These are phyloP conservation scores for Fusarium solani-melongenae DNA, from an alignment of 2,329 filamentous ascomycete genomes.

Conservation along the genomic window DNA sequence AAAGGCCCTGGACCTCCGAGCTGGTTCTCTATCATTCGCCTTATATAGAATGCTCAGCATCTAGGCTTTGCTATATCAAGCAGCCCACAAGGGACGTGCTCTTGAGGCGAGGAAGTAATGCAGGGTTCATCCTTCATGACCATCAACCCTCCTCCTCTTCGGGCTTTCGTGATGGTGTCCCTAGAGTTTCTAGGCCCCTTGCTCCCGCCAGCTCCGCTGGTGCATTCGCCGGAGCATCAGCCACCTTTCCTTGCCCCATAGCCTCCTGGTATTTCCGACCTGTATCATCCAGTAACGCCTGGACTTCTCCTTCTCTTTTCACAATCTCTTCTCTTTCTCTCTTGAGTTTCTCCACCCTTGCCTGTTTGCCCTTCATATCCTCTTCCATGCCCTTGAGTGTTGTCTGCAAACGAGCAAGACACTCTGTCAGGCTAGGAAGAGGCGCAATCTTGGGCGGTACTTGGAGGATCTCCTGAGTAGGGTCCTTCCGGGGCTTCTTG, in stretches of 20 bases:
- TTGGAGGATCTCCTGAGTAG: slow-evolving; percentile 56
- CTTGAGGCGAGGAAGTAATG: neutral
- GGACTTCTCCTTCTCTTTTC: slow-evolving; percentile 80
- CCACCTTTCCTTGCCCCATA: slow-evolving; percentile 48
- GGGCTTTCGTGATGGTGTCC: slow-evolving; percentile 42
- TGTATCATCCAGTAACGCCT: slow-evolving; percentile 82
- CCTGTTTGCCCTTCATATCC: slow-evolving; percentile 69
- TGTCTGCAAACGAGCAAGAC: slow-evolving; percentile 71
- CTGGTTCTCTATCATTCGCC: neutral
- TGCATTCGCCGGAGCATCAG: slow-evolving; percentile 23
- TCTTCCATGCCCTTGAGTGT: slow-evolving; percentile 72
- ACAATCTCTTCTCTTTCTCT: slow-evolving; percentile 76
- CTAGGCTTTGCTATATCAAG: neutral
- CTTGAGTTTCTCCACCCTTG: slow-evolving; percentile 73
- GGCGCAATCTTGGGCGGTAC: slow-evolving; percentile 81
- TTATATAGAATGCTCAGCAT: neutral
- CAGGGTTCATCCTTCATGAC: neutral
- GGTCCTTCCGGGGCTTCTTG: slow-evolving; percentile 55
- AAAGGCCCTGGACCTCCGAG: neutral
- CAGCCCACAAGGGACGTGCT: neutral
- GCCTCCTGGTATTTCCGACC: slow-evolving; percentile 70
- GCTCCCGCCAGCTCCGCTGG: slow-evolving; percentile 43
- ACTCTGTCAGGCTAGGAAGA: slow-evolving; percentile 77
- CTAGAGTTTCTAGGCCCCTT: slow-evolving; percentile 51
- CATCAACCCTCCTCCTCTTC: slow-evolving; percentile 31